Evolutionary conservation across 176 grass and related monocot species (phyloP).

Genomic region (Oryza glumipatula): DNA sequence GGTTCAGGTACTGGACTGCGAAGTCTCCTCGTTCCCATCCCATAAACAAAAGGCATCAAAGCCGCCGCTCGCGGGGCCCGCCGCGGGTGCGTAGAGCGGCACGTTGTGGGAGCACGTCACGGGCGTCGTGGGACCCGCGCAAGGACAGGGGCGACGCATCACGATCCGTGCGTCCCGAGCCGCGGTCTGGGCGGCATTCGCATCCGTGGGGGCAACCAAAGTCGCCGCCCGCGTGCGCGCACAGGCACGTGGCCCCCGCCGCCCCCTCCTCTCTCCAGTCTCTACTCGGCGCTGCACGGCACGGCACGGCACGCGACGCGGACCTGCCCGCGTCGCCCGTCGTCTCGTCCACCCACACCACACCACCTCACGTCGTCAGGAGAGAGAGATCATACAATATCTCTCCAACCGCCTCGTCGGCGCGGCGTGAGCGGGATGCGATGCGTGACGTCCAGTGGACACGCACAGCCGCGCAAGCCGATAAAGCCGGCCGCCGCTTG

Average conservation of each 20-base stretch:
- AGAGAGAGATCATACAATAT: conserved; percentile 8
- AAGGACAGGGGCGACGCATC: conserved; percentile 26
- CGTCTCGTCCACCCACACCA: background rate
- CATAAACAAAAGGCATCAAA: conserved; percentile 56
- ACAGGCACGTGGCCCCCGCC: conserved; percentile 36
- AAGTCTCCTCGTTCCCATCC: conserved; percentile 1
- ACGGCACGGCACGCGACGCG: background rate
- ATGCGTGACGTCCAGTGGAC: conserved; percentile 28
- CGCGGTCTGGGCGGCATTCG: conserved; percentile 48
- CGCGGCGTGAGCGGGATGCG: conserved; percentile 9
- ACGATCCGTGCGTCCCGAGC: conserved; percentile 54
- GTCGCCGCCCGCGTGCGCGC: conserved; percentile 51
- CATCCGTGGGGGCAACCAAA: conserved; percentile 29
- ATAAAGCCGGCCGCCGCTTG: conserved; percentile 37
- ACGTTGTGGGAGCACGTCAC: conserved; percentile 55
- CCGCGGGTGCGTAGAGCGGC: conserved; percentile 40
- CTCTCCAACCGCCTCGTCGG: conserved; percentile 49
- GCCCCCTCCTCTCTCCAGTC: background rate
- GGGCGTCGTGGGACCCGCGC: conserved; percentile 38
- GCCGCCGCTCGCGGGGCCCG: conserved; percentile 39
- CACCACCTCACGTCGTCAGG: background rate
- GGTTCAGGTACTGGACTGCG: background rate
- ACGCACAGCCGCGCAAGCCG: background rate
- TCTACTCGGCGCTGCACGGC: background rate
- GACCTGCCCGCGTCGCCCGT: background rate